Percentiles rank a stretch among this genome's conserved stretches.
Evolutionary conservation across 1,284 basidiomycete genomes (phyloP).

Genomic region (Papiliotrema fonsecae): DNA sequence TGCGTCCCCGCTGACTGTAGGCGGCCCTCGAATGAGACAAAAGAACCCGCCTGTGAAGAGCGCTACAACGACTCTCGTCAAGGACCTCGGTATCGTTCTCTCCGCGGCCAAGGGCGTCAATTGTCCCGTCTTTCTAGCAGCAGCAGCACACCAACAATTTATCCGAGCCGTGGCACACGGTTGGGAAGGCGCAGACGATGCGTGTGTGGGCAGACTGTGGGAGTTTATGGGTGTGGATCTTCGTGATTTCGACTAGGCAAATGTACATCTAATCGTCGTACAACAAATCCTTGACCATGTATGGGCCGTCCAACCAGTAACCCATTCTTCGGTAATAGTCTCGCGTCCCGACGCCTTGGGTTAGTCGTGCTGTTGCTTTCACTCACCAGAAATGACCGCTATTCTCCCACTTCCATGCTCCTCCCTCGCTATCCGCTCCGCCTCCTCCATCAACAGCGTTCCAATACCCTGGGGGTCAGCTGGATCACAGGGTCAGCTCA

Average conservation of each 20-base stretch:
- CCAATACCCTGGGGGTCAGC: conserved; percentile 70
- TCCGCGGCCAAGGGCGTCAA: conserved; percentile 28
- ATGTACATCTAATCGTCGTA: conserved; percentile 4
- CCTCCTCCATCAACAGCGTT: conserved; percentile 97
- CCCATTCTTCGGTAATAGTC: conserved; percentile 92
- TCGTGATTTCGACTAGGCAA: background rate
- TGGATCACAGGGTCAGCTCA: conserved; percentile 27
- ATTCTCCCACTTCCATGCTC: conserved; percentile 83
- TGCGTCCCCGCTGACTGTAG: conserved; percentile 6
- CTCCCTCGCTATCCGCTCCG: conserved; percentile 94
- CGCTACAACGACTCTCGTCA: conserved; percentile 27
- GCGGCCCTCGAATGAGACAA: conserved; percentile 30
- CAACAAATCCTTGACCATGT: conserved; percentile 75
- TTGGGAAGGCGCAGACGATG: conserved; percentile 31
- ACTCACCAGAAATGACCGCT: conserved; percentile 86
- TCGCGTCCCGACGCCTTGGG: conserved; percentile 77
- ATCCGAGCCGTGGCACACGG: conserved; percentile 19
- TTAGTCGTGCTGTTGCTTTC: background rate
- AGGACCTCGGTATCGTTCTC: conserved; percentile 33
- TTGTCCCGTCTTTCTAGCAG: conserved; percentile 33
- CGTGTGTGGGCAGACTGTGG: conserved; percentile 28
- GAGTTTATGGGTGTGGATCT: conserved; percentile 15
- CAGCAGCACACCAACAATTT: conserved; percentile 33
- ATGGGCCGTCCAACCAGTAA: conserved; percentile 92
- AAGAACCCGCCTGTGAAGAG: conserved; percentile 19